Conservation (phyloP, 352 stramenopile species). For the Globisporangium radiosum region DNA sequence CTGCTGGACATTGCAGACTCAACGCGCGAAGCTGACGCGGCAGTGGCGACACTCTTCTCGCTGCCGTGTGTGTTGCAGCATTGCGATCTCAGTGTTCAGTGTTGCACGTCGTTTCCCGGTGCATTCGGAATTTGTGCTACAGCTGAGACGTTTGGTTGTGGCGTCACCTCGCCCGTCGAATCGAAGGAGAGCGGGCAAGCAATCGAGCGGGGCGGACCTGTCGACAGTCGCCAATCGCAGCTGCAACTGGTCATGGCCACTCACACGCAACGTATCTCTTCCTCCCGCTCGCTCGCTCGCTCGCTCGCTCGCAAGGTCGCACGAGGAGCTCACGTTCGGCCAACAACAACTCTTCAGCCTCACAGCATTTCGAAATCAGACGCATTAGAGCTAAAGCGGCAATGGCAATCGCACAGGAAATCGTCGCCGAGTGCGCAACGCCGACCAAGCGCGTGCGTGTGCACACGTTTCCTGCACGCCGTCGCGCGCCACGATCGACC, state of each 20-base stretch:
- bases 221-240: background rate
- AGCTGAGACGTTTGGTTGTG: too few species aligned
- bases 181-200: background rate
- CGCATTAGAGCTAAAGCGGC: background rate
- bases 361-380: too few species aligned
- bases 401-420: background rate
- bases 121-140: too few species aligned
- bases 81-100: too few species aligned
- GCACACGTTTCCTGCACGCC: constrained; percentile 9
- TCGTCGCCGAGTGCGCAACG: background rate
- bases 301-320: background rate
- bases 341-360: background rate
- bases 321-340: background rate
- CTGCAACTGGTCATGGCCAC: too few species aligned
- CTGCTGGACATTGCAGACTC: too few species aligned
- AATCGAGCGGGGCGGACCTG: background rate
- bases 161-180: too few species aligned
- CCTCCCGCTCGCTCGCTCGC: background rate
- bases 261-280: constrained; percentile 1
- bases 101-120: too few species aligned
- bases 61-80: too few species aligned
- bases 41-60: too few species aligned
- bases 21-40: too few species aligned
- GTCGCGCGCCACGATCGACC: background rate
- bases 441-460: constrained; percentile 9